Base-by-base conservation (phyloP, 768 basidiomycete species). In the Neoboletus magnificus region DNA sequence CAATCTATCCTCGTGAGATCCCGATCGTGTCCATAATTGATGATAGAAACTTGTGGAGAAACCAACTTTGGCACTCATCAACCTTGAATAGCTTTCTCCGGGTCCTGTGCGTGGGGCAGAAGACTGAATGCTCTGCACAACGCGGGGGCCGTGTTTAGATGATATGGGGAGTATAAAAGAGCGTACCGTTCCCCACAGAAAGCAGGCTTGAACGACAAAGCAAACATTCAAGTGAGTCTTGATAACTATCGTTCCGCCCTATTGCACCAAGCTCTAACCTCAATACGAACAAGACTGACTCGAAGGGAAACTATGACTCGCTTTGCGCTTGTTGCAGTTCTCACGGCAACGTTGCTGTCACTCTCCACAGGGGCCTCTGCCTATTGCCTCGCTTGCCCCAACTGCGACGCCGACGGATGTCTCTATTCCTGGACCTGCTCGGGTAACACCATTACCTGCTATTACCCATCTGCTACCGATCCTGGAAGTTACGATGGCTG, bases 381-480 rank as follows among this genome's bases (percentile, higher is more conserved):
- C 8, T 27, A 8, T 2, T 56, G 55, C 22, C 36, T 46, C 11
- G 50, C 55, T 22, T 56, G 55, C 37, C 30, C 37, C 15, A 47
- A 54, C 32, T 55, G 55, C 39, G 29, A 20, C 43, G 2, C 37
- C 16, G 43, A 30, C 23, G 53, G 33, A 23, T 54, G 52, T 41
- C 53, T 56, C 20, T n/a, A 56, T 47, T 54, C 45, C 3, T 56
- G 55, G 55, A 55, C 42, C 18, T 56, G 55, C 32, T 47, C 39
- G 12, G 53, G 39, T 20, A 23, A 15, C 22, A 54, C 37, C 4
- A 35, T 56, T 7, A 56, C 44, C 23, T 56, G 55, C 36, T 46
- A 56, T 30, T 56, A 56, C 1, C 54, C 55, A 5, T 56, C 52
- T 23, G 30, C 35, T 25, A 25, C 32, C 2, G 2, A 41, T 18